Evolutionary conservation across 164 flowering plant genomes (phyloP), one percentile per base, ranked within the genome.

Genomic region (Brasenia schreberi): DNA sequence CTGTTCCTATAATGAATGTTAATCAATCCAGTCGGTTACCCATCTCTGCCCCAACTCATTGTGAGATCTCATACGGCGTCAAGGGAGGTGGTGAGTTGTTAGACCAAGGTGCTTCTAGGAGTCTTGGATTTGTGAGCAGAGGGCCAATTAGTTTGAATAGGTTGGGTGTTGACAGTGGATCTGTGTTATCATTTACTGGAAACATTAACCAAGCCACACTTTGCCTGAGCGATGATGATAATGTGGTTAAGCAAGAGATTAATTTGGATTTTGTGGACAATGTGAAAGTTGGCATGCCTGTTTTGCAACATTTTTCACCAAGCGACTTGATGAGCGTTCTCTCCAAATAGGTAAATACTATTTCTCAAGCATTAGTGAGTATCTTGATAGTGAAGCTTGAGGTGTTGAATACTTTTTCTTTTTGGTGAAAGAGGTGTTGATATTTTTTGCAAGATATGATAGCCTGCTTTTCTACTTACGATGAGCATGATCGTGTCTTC

Each of bases 251-350:
- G 80, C 84, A 81, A 70, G 91, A 86, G 76, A 77, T 80, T 59
- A 77, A 65, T 69, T 43, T 78, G 67, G 84, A 85, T 27, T 73
- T 75, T 45, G 7, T 71, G 49, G 83, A 76, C 45, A 75, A 72
- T 78, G 74, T 75, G 42, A 84, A 69, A 68, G 75, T 72, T 61
- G 80, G 81, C 39, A 56, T 69, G 18, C 80, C 83, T 3, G 60
- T 68, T 58, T 39, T 80, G 19, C 84, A 70, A 53, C 75, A 79
- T 7, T 73, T 72, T 67, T 69, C 85, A 59, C 69, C 83, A 9
- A 80, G 70, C 67, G 88, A 86, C 75, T 78, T 81, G 64, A 88
- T 80, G 88, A 75, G 91, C 67, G 83, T 82, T 59, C 80, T 86
- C 75, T 82, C 86, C 14, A 81, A 88, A 74, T 83, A 85, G 87